phyloP scores from a whole-genome alignment of 139 green algal species.

The Haematococcus sp. region DNA sequence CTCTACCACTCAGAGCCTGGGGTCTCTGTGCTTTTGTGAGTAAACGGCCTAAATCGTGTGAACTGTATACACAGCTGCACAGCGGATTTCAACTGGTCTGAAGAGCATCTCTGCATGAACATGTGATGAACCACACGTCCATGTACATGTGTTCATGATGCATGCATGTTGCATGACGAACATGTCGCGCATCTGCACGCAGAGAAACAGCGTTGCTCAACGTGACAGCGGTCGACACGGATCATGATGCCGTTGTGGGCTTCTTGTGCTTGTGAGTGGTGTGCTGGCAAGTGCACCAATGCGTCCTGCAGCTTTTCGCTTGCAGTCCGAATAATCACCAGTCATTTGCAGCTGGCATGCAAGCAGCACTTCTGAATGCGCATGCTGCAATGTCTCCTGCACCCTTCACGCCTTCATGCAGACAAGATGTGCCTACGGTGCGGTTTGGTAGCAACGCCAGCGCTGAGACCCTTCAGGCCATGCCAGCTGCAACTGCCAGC shows the following conservation, averaged over 20 bases:
- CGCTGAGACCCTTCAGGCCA: neutral
- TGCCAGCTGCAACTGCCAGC: neutral
- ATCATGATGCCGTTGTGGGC: slow-evolving; percentile 25
- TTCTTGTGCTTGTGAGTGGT: slow-evolving; percentile 42
- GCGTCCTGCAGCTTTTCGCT: no score
- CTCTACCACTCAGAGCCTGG: no score
- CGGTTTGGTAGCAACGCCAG: neutral
- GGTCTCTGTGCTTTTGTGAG: no score
- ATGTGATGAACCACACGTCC: no score
- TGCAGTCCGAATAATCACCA: no score
- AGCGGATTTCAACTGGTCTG: no score
- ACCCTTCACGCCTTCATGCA: neutral
- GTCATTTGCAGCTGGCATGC: neutral
- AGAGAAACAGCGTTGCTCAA: slow-evolving; percentile 35
- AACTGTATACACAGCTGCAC: no score
- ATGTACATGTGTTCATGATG: no score
- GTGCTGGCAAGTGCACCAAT: no score
- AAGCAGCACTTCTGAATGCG: neutral
- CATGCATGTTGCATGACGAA: no score
- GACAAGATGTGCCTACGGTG: slow-evolving; percentile 1
- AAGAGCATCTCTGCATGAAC: no score
- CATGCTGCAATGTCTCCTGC: neutral
- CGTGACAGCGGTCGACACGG: slow-evolving; percentile 26
- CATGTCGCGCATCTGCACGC: neutral
- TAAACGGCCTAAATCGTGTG: no score